Conservation (phyloP, 78 protist genomes). For the Dictyostelium capitatum region DNA sequence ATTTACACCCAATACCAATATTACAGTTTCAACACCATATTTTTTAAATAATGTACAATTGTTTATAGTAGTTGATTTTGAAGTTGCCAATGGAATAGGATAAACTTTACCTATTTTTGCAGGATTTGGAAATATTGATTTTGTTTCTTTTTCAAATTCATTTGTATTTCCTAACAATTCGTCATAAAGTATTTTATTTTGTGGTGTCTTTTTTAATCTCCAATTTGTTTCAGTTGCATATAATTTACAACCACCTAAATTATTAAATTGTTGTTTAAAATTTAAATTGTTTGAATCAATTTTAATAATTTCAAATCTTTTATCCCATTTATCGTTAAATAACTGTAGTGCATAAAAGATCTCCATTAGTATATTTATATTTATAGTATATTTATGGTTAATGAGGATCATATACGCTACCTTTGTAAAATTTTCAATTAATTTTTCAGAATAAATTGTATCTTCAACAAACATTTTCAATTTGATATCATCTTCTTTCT, state of each 20-base stretch:
- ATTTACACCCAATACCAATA: conserved; percentile 53
- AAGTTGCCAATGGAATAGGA: conserved; percentile 14
- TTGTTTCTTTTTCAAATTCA: conserved; percentile 28
- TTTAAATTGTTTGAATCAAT: conserved; percentile 14
- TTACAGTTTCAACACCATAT: conserved; percentile 34
- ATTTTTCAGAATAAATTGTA: conserved; percentile 26
- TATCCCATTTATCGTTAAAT: conserved; percentile 31
- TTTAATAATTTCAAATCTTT: conserved; percentile 50
- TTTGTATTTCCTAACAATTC: background rate
- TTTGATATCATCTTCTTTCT: conserved; percentile 67
- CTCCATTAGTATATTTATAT: too few species aligned
- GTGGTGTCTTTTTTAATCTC: conserved; percentile 69
- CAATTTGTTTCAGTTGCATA: conserved; percentile 59
- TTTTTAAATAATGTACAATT: background rate
- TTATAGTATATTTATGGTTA: background rate
- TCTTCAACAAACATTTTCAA: conserved; percentile 37
- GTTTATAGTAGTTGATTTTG: background rate
- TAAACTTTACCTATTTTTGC: conserved; percentile 39
- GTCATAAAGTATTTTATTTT: conserved; percentile 47
- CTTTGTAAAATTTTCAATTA: conserved; percentile 19
- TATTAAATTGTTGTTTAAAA: conserved; percentile 2
- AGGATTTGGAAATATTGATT: conserved; percentile 41
- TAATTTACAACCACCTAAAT: conserved; percentile 13
- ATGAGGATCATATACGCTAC: background rate
- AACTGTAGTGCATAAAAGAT: background rate